These are phyloP conservation scores for Acrodontium crateriforme DNA, from an alignment of 2,329 filamentous ascomycete species.

Conservation along the genomic window DNA sequence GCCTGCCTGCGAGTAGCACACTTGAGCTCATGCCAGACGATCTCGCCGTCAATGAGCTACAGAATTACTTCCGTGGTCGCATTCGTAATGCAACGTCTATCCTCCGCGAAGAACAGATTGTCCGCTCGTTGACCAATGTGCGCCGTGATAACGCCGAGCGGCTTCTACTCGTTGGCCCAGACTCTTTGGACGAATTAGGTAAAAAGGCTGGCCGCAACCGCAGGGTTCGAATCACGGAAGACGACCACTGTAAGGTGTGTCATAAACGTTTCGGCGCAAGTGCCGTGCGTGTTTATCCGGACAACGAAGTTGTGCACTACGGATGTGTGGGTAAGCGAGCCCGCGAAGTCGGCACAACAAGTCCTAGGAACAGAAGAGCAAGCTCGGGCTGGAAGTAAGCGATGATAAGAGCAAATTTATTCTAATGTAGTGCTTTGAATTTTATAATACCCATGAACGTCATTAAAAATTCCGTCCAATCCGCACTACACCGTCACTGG, in stretches of 20 bases:
- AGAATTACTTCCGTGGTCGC: conserved; percentile 81
- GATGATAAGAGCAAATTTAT: too few species aligned
- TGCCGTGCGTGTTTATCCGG: conserved; percentile 78
- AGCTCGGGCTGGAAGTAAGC: too few species aligned
- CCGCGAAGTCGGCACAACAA: not conserved
- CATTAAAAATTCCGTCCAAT: too few species aligned
- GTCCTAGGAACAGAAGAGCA: not conserved
- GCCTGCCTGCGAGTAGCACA: conserved; percentile 75
- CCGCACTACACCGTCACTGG: conserved; percentile 1
- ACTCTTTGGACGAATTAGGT: conserved; percentile 47
- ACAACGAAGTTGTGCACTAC: conserved; percentile 40
- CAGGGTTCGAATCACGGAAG: conserved; percentile 71
- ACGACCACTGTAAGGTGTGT: conserved; percentile 81
- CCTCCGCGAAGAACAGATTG: conserved; percentile 66
- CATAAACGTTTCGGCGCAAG: conserved; percentile 85
- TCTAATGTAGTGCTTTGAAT: too few species aligned
- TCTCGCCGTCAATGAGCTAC: conserved; percentile 64
- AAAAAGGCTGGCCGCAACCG: conserved; percentile 39
- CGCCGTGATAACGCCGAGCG: conserved; percentile 67
- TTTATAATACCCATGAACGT: too few species aligned
- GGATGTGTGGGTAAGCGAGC: conserved; percentile 27
- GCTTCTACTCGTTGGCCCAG: conserved; percentile 60
- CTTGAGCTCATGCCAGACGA: conserved; percentile 71
- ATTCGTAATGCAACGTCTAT: conserved; percentile 76
- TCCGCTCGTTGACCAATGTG: conserved; percentile 61